These are phyloP conservation scores for Mycena vitilis DNA, from an alignment of 768 basidiomycete species.

Conservation along the genomic window DNA sequence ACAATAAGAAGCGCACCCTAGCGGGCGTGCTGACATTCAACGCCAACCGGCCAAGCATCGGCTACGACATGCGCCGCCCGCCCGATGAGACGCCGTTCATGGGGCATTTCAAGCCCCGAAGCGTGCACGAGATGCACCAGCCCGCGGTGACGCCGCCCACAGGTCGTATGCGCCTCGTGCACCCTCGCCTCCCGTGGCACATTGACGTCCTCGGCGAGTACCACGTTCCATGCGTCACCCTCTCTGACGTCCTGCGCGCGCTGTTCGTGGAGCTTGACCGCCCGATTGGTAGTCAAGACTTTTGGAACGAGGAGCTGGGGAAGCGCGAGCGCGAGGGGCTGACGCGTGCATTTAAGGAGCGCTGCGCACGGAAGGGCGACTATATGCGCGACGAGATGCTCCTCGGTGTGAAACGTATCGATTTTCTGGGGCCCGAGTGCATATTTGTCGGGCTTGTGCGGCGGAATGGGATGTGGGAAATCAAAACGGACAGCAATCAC, in stretches of 20 bases:
- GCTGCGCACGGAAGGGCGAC: slow-evolving; percentile 42
- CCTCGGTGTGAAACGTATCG: slow-evolving; percentile 57
- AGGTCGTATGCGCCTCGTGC: slow-evolving; percentile 57
- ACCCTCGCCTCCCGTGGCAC: slow-evolving; percentile 61
- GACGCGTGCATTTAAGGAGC: slow-evolving; percentile 48
- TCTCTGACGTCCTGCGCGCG: slow-evolving; percentile 56
- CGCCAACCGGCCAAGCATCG: slow-evolving; percentile 13
- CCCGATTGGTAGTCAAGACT: slow-evolving; percentile 54
- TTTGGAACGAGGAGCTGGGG: slow-evolving; percentile 58
- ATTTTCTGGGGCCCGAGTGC: slow-evolving; percentile 56
- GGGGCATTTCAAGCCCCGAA: slow-evolving; percentile 20
- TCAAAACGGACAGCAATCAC: slow-evolving; percentile 34
- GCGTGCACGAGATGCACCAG: slow-evolving; percentile 50
- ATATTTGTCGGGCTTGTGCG: slow-evolving; percentile 51
- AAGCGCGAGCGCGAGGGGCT: slow-evolving; percentile 51
- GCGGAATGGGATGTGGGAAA: slow-evolving; percentile 61
- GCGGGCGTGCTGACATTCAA: not conserved
- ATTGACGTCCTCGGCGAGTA: slow-evolving; percentile 52
- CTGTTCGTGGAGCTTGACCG: slow-evolving; percentile 49
- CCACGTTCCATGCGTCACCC: slow-evolving; percentile 53
- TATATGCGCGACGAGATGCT: slow-evolving; percentile 41
- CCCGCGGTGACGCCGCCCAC: slow-evolving; percentile 57
- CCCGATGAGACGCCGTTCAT: slow-evolving; percentile 10
- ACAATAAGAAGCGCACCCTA: slow-evolving; percentile 23
- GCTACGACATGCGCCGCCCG: slow-evolving; percentile 26